phyloP scores from a whole-genome alignment of 805 yeast genomes.

The Candida alai region DNA sequence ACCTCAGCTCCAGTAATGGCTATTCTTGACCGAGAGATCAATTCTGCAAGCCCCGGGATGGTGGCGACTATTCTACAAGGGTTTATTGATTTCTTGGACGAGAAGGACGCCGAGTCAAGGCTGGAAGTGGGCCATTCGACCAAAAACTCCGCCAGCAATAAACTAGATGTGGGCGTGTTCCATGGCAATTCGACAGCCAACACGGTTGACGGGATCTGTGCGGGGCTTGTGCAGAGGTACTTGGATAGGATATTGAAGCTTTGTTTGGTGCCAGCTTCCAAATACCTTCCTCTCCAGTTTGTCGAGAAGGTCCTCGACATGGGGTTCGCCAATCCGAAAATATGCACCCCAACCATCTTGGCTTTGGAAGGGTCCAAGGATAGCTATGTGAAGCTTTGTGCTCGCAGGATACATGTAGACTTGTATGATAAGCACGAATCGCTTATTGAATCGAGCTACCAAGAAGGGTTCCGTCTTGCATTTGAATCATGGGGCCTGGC shows the following conservation, averaged over 20 bases:
- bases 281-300: conserved; percentile 48
- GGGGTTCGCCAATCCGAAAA: conserved; percentile 74
- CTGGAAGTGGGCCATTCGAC: conserved; percentile 37
- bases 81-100: conserved; percentile 51
- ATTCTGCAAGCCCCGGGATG: conserved; percentile 31
- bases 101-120: conserved; percentile 49
- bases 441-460: conserved; percentile 60
- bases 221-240: conserved; percentile 67
- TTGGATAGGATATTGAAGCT: conserved; percentile 44
- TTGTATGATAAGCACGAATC: conserved; percentile 67
- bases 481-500: conserved; percentile 36
- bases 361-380: conserved; percentile 60
- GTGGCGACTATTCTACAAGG: conserved; percentile 55
- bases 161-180: conserved; percentile 47
- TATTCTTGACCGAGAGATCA: conserved; percentile 50
- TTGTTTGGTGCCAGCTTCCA: conserved; percentile 45
- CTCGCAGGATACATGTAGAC: conserved; percentile 49
- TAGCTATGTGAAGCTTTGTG: conserved; percentile 41
- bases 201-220: conserved; percentile 66
- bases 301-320: conserved; percentile 52
- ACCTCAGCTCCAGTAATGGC: conserved; percentile 50
- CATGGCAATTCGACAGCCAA: conserved; percentile 49
- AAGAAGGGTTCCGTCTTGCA: conserved; percentile 59
- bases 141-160: conserved; percentile 20
- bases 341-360: conserved; percentile 63